Conservation (phyloP, 805 yeast species). For the Zygoascus biomembranicola region DNA sequence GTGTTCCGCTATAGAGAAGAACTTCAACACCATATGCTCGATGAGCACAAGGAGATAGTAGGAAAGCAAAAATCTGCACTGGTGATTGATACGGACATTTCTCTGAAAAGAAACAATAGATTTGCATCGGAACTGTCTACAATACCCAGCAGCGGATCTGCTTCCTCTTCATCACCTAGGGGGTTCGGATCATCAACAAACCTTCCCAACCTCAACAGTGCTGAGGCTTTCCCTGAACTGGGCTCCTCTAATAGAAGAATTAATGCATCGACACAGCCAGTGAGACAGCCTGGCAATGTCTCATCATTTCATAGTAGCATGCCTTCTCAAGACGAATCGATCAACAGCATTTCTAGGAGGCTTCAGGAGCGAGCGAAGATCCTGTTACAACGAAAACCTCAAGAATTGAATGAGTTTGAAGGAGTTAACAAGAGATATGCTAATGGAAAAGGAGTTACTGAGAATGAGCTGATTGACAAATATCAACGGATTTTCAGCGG, state of each 20-base stretch:
- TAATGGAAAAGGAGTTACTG: conserved; percentile 39
- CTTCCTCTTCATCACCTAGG: conserved; percentile 3
- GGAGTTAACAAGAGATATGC: conserved; percentile 41
- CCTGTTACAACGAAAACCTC: conserved; percentile 49
- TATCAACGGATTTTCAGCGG: conserved; percentile 43
- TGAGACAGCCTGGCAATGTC: conserved; percentile 9
- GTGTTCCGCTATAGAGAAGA: conserved; percentile 85
- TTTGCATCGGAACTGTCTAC: conserved; percentile 61
- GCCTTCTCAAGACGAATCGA: conserved; percentile 21
- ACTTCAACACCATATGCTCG: conserved; percentile 77
- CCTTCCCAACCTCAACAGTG: conserved; percentile 2
- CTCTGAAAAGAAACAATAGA: conserved; percentile 25
- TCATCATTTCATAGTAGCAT: conserved; percentile 11
- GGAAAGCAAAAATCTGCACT: conserved; percentile 32
- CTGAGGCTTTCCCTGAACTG: conserved; percentile 19
- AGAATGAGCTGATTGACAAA: conserved; percentile 32
- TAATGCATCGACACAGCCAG: neutral
- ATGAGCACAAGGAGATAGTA: conserved; percentile 62
- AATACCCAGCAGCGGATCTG: conserved; percentile 23
- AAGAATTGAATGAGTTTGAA: conserved; percentile 41
- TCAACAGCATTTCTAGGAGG: conserved; percentile 47
- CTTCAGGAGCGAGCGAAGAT: conserved; percentile 81
- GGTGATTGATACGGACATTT: conserved; percentile 12
- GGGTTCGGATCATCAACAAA: conserved; percentile 5
- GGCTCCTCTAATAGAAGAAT: conserved; percentile 8